These are phyloP conservation scores for Stephanodiscus minutulus DNA, from an alignment of 108 stramenopile genomes.

Conservation along the genomic window DNA sequence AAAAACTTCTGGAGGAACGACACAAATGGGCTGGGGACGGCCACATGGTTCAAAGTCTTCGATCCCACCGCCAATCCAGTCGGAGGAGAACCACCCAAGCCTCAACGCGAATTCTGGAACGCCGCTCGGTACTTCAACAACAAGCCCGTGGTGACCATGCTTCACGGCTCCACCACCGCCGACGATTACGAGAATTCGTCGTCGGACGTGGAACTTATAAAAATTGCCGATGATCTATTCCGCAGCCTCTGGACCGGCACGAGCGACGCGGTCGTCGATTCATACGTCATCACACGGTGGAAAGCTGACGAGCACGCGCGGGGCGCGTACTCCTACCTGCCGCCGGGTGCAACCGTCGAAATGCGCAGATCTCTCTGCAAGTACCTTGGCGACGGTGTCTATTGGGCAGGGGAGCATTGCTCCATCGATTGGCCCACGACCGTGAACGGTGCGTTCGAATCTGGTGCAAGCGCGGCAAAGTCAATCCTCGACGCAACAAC, in stretches of 20 bases:
- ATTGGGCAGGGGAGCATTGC: too few species aligned
- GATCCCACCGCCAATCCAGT: too few species aligned
- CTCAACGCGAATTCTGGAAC: conserved; percentile 42
- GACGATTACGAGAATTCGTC: conserved; percentile 48
- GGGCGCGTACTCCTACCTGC: conserved; percentile 58
- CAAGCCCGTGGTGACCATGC: conserved; percentile 56
- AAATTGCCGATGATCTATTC: conserved; percentile 49
- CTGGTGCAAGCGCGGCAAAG: too few species aligned
- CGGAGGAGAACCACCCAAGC: background rate
- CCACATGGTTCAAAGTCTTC: too few species aligned
- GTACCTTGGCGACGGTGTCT: too few species aligned
- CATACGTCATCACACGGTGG: conserved; percentile 59
- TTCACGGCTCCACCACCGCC: conserved; percentile 61
- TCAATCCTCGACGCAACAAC: too few species aligned
- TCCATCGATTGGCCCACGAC: too few species aligned
- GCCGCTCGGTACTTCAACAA: conserved; percentile 22
- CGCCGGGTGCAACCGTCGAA: conserved; percentile 37
- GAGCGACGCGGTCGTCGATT: conserved; percentile 49
- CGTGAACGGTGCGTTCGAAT: too few species aligned
- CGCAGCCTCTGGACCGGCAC: conserved; percentile 42
- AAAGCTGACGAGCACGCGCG: conserved; percentile 49
- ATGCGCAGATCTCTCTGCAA: too few species aligned
- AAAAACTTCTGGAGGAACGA: conserved; percentile 58
- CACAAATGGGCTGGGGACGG: conserved; percentile 52
- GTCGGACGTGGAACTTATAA: conserved; percentile 49